Base-by-base conservation (phyloP, 306 rosid species). In the Sphenostylis stenocarpa region DNA sequence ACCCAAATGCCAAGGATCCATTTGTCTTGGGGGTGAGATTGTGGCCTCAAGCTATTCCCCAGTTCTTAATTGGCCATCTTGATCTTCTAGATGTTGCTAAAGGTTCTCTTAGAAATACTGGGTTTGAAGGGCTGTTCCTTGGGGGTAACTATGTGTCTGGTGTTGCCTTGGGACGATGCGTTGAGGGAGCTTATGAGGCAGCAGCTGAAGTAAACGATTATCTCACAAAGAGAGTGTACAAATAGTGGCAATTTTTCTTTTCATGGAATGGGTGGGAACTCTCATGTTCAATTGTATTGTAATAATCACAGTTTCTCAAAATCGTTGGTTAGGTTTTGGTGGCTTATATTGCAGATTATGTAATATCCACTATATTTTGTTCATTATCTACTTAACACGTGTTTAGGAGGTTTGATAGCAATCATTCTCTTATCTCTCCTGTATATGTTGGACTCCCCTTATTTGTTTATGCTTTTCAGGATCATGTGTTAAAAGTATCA, bases 1-100 rank as follows among this genome's bases (percentile, higher is more conserved):
- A 88, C 7, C 84, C 85, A 39, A 87, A 81, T 56, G 92, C 97
- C 44, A 65, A 66, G 82, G 93, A 90, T 34, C 97, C 99, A 39
- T 49, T 81, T 55, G 63, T 28, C 38, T 58, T 95, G 87, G 97
- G 91, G 60, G 99, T 92, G 85, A 89, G 86, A 84, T 62, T 86
- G 64, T 92, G 99, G 99, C 91, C 97, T 24, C 96, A 90, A 83
- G 97, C 97, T 80, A 95, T 95, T 81, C 99, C 99, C 13, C 97
- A 95, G 77, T 92, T 95, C 88, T 86, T 91, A 88, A 23, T 92
- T 67, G 99, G 99, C 28, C 99, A 95, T 86, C 81, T 90, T 61
- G 99, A 95, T 83, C 80, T 87, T 41, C 87, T 95, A 29, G 97
- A 92, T 52, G 81, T 80, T 34, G 97, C 99, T 44, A 89, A 88